These are phyloP conservation scores for Kwoniella dejecticola DNA, from an alignment of 768 basidiomycete genomes.

Conservation along the genomic window DNA sequence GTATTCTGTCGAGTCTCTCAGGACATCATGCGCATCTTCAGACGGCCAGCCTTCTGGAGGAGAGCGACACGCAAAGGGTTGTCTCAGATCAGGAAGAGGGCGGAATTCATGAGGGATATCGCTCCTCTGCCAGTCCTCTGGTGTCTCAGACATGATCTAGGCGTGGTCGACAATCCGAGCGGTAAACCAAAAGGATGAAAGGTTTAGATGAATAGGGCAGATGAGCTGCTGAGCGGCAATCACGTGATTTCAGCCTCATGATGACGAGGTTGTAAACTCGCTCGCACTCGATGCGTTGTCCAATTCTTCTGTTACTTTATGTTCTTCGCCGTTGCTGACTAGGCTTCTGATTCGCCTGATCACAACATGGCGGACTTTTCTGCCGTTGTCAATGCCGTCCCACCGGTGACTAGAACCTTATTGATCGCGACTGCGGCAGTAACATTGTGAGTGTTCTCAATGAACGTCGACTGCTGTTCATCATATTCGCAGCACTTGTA, in stretches of 20 bases:
- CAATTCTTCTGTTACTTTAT: too few species aligned
- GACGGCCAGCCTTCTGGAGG: slow-evolving; percentile 10
- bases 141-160: too few species aligned
- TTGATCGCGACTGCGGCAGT: slow-evolving; percentile 41
- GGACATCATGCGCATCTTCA: neutral
- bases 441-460: slow-evolving; percentile 47
- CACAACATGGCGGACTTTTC: slow-evolving; percentile 48
- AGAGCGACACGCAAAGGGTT: slow-evolving; percentile 5
- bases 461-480: too few species aligned
- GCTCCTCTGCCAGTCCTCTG: neutral
- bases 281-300: too few species aligned
- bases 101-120: slow-evolving; percentile 6
- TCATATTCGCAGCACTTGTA: too few species aligned
- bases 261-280: too few species aligned
- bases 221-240: too few species aligned
- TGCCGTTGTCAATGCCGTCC: slow-evolving; percentile 37
- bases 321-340: too few species aligned
- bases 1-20: slow-evolving; percentile 5
- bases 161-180: too few species aligned
- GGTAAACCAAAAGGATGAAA: too few species aligned
- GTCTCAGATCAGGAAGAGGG: neutral
- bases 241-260: too few species aligned
- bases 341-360: neutral
- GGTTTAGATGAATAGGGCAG: too few species aligned
- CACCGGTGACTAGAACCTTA: slow-evolving; percentile 50